Conservation (phyloP, 2,329 filamentous ascomycete genomes). For the Setomelanomma holmii region DNA sequence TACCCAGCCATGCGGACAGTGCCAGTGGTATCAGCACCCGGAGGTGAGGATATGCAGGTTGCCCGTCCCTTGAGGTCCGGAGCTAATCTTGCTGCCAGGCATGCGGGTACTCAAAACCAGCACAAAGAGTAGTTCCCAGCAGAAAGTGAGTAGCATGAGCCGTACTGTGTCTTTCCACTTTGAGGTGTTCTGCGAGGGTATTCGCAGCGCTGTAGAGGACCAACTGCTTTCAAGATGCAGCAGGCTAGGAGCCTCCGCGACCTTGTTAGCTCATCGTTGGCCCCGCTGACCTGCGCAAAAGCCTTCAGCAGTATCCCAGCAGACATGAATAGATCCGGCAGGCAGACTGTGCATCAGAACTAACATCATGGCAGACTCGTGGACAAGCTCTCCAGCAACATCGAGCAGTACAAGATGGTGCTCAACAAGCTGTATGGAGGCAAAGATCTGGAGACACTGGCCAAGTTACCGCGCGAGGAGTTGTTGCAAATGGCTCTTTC, state of each 20-base stretch:
- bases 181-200: not conserved
- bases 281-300: too few relatives aligned
- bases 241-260: too few relatives aligned
- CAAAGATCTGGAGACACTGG: slow-evolving; percentile 50
- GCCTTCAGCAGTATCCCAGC: too few relatives aligned
- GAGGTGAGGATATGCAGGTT: slow-evolving; percentile 52
- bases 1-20: slow-evolving; percentile 81
- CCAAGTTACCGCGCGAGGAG: slow-evolving; percentile 52
- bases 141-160: slow-evolving; percentile 66
- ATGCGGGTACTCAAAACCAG: slow-evolving; percentile 82
- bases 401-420: slow-evolving; percentile 55
- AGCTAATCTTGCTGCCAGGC: slow-evolving; percentile 40
- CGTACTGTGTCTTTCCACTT: not conserved
- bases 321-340: too few relatives aligned
- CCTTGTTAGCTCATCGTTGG: too few relatives aligned
- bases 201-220: too few relatives aligned
- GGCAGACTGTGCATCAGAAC: too few relatives aligned
- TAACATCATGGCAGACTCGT: slow-evolving; percentile 65
- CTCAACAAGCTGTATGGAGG: slow-evolving; percentile 53
- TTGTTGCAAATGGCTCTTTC: slow-evolving; percentile 55
- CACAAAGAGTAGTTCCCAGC: slow-evolving; percentile 77
- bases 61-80: not conserved
- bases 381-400: slow-evolving; percentile 60
- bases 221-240: too few relatives aligned
- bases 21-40: slow-evolving; percentile 79